Conservation (phyloP, 495 filamentous ascomycete genomes). For the Astrocystis sublimbata region DNA sequence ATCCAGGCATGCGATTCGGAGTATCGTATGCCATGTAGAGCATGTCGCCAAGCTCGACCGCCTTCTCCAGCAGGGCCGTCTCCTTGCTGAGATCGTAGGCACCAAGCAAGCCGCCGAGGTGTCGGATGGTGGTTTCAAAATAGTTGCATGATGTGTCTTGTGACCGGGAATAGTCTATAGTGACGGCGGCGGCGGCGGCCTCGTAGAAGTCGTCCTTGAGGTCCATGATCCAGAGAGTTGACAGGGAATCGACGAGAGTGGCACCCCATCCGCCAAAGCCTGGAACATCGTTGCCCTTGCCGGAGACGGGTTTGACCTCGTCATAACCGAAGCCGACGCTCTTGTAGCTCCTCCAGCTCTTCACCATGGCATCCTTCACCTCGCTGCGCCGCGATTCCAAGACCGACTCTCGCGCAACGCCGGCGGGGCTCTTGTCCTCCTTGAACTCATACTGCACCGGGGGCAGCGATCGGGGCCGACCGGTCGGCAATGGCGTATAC, state of each 20-base stretch:
- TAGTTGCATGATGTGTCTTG: constrained; percentile 53
- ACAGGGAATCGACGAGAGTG: constrained; percentile 75
- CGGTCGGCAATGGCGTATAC: constrained; percentile 37
- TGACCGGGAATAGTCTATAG: constrained; percentile 74
- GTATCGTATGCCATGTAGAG: constrained; percentile 82
- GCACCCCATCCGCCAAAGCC: constrained; percentile 74
- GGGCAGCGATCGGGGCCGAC: constrained; percentile 35
- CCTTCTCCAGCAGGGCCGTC: constrained; percentile 63
- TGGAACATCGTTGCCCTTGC: constrained; percentile 45
- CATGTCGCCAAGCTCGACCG: constrained; percentile 72
- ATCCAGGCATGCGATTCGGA: constrained; percentile 75
- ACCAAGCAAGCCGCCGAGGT: constrained; percentile 72
- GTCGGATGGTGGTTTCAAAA: constrained; percentile 74
- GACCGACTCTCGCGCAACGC: constrained; percentile 34
- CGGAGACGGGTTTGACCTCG: constrained; percentile 61
- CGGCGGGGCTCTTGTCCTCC: constrained; percentile 30
- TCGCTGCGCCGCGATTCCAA: constrained; percentile 46
- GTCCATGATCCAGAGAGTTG: constrained; percentile 85
- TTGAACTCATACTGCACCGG: constrained; percentile 43
- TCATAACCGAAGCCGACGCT: constrained; percentile 73
- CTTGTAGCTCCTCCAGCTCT: constrained; percentile 78
- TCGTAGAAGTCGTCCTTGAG: constrained; percentile 72
- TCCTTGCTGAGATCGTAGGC: constrained; percentile 72
- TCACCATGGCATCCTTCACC: constrained; percentile 69
- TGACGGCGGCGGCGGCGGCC: constrained; percentile 64